Evolutionary conservation across 371 early-diverging fungal species (phyloP).

Genomic region (Apophysomyces ossiformis): DNA sequence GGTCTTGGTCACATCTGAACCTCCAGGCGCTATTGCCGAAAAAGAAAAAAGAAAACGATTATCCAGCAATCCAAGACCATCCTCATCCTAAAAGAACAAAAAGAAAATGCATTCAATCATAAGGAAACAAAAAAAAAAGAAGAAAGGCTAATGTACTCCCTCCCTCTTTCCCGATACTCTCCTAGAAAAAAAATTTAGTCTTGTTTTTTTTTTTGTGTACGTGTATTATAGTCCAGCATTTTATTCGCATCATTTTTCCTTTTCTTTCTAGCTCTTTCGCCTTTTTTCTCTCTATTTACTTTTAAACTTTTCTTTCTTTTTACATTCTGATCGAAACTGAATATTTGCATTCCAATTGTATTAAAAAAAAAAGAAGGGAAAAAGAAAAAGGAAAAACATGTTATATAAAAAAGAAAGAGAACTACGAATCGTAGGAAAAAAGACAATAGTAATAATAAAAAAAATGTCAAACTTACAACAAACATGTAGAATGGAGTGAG

Average conservation of each 20-base stretch:
- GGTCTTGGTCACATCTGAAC: constrained; percentile 47
- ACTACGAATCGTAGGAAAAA: no score
- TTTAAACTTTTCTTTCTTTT: background rate
- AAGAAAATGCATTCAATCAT: background rate
- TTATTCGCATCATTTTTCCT: background rate
- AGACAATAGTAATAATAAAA: background rate
- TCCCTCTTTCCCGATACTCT: background rate
- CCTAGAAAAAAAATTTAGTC: no score
- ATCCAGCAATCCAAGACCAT: constrained; percentile 2
- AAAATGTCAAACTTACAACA: background rate
- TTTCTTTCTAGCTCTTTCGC: background rate
- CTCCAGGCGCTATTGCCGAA: constrained; percentile 51
- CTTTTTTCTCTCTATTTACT: background rate
- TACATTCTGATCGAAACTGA: constrained; percentile 5
- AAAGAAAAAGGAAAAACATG: background rate
- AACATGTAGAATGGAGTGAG: background rate
- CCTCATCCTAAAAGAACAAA: constrained; percentile 6
- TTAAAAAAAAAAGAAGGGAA: constrained; percentile 6
- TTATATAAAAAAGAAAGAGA: background rate
- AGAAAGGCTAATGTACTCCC: background rate
- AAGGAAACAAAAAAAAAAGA: background rate
- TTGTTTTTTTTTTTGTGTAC: background rate
- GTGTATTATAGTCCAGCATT: background rate
- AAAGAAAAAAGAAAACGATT: constrained; percentile 37
- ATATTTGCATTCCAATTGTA: constrained; percentile 2